These are phyloP conservation scores for Aspergillus pseudotamarii DNA, from an alignment of 2,329 filamentous ascomycete genomes.

Conservation along the genomic window DNA sequence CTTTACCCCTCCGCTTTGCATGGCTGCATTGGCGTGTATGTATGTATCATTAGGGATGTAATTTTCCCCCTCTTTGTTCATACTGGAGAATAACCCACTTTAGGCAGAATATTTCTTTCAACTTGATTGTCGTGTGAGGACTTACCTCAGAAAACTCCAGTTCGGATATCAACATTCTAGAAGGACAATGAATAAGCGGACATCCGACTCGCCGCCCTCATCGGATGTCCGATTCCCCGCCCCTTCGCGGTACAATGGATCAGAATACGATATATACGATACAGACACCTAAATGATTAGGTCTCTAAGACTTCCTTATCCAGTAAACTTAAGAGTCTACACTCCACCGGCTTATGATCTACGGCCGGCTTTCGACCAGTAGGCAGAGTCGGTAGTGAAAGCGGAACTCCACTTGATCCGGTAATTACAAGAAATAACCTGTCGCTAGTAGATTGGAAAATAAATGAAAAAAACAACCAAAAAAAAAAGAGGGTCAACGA, in stretches of 20 bases:
- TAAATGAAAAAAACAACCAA: not conserved
- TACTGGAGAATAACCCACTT: not conserved
- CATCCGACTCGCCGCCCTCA: not conserved
- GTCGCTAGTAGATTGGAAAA: not conserved
- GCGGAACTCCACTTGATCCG: slow-evolving; percentile 6
- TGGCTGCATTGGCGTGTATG: not conserved
- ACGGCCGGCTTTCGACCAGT: slow-evolving; percentile 6
- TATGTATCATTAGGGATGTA: not conserved
- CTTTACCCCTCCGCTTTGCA: not conserved
- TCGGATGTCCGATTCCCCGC: slow-evolving; percentile 1
- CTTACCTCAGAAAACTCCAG: not conserved
- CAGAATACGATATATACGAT: not conserved
- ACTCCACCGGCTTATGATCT: slow-evolving; percentile 8
- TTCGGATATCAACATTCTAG: not conserved
- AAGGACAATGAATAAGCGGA: not conserved
- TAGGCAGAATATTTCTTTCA: not conserved
- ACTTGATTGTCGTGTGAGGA: not conserved
- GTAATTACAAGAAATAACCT: slow-evolving; percentile 1
- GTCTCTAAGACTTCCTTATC: not conserved
- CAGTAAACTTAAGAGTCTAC: not conserved
- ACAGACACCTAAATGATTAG: not conserved
- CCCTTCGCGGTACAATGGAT: not conserved
- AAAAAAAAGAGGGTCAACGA: not conserved
- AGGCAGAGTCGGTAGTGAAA: slow-evolving; percentile 2
- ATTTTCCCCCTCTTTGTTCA: not conserved